These are phyloP conservation scores for Pythium pyrilobum DNA, from an alignment of 352 stramenopile species.

Conservation along the genomic window DNA sequence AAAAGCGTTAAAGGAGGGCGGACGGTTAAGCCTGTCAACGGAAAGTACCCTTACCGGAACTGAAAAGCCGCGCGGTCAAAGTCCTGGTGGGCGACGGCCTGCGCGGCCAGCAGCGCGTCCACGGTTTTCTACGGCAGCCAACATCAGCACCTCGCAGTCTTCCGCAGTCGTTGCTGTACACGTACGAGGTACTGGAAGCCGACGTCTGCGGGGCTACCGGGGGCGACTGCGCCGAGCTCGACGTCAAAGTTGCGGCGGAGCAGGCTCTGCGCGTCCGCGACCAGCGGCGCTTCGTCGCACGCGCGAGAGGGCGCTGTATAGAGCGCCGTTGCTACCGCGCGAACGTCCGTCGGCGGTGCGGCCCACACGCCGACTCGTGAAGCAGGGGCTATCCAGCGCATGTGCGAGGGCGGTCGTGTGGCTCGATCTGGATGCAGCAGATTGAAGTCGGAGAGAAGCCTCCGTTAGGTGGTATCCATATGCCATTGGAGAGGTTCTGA, in stretches of 20 bases:
- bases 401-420: no score
- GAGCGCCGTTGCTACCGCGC: not conserved
- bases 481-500: no score
- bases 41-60: conserved; percentile 39
- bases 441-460: no score
- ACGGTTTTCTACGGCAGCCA: conserved; percentile 73
- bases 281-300: conserved; percentile 48
- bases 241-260: conserved; percentile 52
- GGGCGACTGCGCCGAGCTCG: conserved; percentile 62
- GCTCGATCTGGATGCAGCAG: no score
- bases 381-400: no score
- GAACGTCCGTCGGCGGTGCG: not conserved
- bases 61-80: conserved; percentile 54
- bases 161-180: not conserved
- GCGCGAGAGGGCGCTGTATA: not conserved
- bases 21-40: no score
- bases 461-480: no score
- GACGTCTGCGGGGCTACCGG: conserved; percentile 35
- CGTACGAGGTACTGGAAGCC: conserved; percentile 79
- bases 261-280: conserved; percentile 33
- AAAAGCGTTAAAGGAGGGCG: not conserved
- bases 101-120: conserved; percentile 69
- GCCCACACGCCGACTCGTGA: conserved; percentile 17
- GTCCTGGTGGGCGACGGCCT: conserved; percentile 75
- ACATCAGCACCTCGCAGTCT: no score